Base-by-base conservation (phyloP, 345 rosid genomes). In the Salix suchowensis region DNA sequence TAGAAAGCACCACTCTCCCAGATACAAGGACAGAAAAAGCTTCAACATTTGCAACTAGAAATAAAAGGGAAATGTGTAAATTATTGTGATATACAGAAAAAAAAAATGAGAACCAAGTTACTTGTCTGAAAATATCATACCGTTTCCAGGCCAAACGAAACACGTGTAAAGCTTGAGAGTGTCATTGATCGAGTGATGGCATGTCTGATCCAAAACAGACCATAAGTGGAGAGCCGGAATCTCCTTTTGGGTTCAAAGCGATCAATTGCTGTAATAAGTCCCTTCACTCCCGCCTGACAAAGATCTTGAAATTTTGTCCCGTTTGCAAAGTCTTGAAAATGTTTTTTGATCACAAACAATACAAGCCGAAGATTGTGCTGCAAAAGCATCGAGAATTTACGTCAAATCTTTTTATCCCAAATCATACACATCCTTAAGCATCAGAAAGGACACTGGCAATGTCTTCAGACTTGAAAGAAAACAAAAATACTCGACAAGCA, bases 361-460 rank as follows among this genome's bases (percentile, higher is more conserved):
- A 96, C 91, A 64, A 96, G 93, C 60, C 99, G 91, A 73, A 96
- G 98, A 88, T 96, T 96, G 85, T 92, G 98, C 99, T 96, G 98
- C 88, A 82, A 82, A 73, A 75, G 37, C 60, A 50, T 48, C 11
- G 42, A 67, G 55, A 50, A 62, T 50, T 54, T 24, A 28, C 26
- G 9, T 39, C 40, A 48, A 50, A 70, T 67, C 6, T 58, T 64
- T 61, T 37, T 34, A 18, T 26, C 60, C 42, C 55, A 39, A 30
- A 55, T 34, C 34, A 65, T 46, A 32, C 24, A 23, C 18, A 5
- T 26, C 32, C 8, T 16, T 4, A 11, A 1, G n/a, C 32, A 11
- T 9, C 15, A 2, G 8, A 23, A 37, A 55, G 3, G 11, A 24
- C 16, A 65, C 23, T 34, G n/a, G 19, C 37, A 65, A 34, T 28